These are phyloP conservation scores for Metarhizium robertsii DNA, from an alignment of 2,329 filamentous ascomycete genomes.

Conservation along the genomic window DNA sequence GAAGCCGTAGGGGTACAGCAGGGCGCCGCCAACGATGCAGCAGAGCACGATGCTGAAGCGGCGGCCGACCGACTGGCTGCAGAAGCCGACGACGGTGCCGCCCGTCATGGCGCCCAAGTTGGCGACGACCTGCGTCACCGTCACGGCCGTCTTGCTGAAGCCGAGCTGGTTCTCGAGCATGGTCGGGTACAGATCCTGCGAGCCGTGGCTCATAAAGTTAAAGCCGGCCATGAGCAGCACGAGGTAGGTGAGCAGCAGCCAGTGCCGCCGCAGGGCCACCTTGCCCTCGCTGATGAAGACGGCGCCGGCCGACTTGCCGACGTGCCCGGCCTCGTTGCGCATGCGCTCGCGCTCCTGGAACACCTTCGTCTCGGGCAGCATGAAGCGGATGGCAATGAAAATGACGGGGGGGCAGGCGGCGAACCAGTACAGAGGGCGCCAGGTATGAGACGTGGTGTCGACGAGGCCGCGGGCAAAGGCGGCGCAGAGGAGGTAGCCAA, in stretches of 20 bases:
- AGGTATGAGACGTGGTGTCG: constrained; percentile 67
- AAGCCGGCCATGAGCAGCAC: constrained; percentile 84
- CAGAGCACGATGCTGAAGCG: constrained; percentile 59
- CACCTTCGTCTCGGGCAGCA: constrained; percentile 68
- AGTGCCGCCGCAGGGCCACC: constrained; percentile 69
- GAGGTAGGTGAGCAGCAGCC: constrained; percentile 71
- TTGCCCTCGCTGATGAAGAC: constrained; percentile 69
- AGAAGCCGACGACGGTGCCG: constrained; percentile 58
- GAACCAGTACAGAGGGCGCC: constrained; percentile 87
- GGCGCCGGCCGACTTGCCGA: constrained; percentile 31
- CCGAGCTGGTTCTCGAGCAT: constrained; percentile 48
- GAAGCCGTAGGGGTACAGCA: constrained; percentile 80
- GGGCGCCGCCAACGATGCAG: constrained; percentile 57
- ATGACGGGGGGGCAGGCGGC: constrained; percentile 70
- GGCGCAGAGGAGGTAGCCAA: constrained; percentile 53
- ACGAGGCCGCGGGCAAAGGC: constrained; percentile 58
- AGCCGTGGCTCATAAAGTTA: constrained; percentile 84
- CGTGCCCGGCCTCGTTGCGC: constrained; percentile 33
- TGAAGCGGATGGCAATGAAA: constrained; percentile 70
- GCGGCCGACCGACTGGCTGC: constrained; percentile 59
- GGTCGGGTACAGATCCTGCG: constrained; percentile 53
- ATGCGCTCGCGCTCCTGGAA: constrained; percentile 59
- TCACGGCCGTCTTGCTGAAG: constrained; percentile 46
- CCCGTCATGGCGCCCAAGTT: constrained; percentile 63
- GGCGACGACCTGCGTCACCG: constrained; percentile 62